Base-by-base conservation (phyloP, 2,329 filamentous ascomycete genomes). In the Clarireedia paspali region DNA sequence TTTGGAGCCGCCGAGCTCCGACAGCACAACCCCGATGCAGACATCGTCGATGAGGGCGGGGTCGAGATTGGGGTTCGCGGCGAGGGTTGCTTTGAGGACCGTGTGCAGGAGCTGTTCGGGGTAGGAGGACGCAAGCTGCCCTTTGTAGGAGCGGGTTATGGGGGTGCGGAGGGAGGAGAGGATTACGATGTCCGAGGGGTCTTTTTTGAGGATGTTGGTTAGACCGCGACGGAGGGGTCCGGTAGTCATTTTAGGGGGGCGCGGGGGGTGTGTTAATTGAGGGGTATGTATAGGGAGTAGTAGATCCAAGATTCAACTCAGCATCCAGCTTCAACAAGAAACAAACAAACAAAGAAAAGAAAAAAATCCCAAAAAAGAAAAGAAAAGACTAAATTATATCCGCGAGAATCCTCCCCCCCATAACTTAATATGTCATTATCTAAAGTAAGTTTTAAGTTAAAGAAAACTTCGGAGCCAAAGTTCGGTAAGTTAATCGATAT, bases 131-230 rank as follows among this genome's bases (percentile, higher is more conserved):
- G 89, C 89, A 67, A 96, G 83, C 17, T 82, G 80, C 67, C 91
- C 91, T 68, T 89, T 89, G 76, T 90, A 87, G 42, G 90, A 83
- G 61, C 89, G 84, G 58, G 88, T 92, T 62, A 96, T 80, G 42
- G 91, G 88, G 6, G 91, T 96, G 64, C 91, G 89, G 42, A 96
- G 80, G n/a, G 91, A 84, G 20, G 91, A 95, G 65, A 96, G 84
- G 69, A 96, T 87, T 65, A 96, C 89, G 44, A 90, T 81, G 74
- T 96, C 91, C 62, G 84, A 81, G 42, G 90, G 87, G 24, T 84
- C 75, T 72, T 94, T 95, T 66, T 84, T 74, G 58, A 96, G 83
- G 64, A 96, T 83, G 67, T 86, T 81, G 63, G 84, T 82, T 60
- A 92, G 77, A 67, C 89, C 89, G 68, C 81, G 82, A 26, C 80